Evolutionary conservation across 2,329 filamentous ascomycete genomes (phyloP), one percentile per base, ranked within the genome.

Genomic region (Ilyonectria sp.): DNA sequence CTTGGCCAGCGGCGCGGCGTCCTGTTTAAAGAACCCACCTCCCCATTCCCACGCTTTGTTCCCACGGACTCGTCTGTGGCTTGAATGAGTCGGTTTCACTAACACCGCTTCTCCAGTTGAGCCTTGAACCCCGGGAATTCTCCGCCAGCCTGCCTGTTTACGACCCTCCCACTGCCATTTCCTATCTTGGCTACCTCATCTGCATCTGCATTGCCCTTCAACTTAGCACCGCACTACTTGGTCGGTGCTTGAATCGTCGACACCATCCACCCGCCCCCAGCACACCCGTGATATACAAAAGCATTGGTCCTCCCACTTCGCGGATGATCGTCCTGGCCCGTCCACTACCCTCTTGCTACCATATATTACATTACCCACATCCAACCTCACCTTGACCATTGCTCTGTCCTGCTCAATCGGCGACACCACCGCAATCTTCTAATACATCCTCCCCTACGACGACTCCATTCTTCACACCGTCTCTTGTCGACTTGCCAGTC

Each of bases 171-270:
- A 78, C 78, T 79, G 73, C 75, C 77, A 81, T 81, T 81, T 76
- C 80, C 79, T 75, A 75, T 80, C 81, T 76, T 76, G 81, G 81
- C 72, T 68, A 76, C 75, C 70, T 74, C 75, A 79, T 79, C 78
- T 80, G 77, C 78, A 75, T 76, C 77, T 80, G 77, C 78, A 75
- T 76, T 76, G 74, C 73, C 69, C 74, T 75, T 79, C 75, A 69
- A 64, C 65, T 60, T 69, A 70, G 74, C 66, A 62, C 63, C 68
- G 61, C 65, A 71, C 70, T 72, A 60, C 60, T 65, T 64, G 60
- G 67, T 70, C 59, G 66, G 57, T 60, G 58, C 71, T 68, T 70
- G 65, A 74, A 70, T 68, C 62, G 65, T 73, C 65, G 56, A 71
- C 70, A 60, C 62, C 69, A 64, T 73, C 70, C 70, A 75, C 72